Evolutionary conservation across 371 early-diverging fungal species (phyloP).

Genomic region (Phascolomyces articulosus): DNA sequence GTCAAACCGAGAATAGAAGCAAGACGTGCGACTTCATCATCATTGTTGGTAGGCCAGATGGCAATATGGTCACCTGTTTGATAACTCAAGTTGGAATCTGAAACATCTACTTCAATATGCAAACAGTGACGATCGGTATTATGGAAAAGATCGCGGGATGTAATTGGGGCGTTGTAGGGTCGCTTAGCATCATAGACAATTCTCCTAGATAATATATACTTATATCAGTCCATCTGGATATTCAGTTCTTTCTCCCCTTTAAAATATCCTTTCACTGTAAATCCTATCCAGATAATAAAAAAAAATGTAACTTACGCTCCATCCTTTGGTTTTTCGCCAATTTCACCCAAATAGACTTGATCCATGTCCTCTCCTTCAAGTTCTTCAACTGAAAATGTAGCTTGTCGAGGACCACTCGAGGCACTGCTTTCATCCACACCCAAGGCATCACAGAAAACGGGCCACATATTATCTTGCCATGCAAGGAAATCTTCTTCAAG

Average conservation of each 20-base stretch:
- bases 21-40: constrained; percentile 71
- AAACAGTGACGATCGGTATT: constrained; percentile 80
- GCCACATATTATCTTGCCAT: constrained; percentile 91
- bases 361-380: constrained; percentile 38
- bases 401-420: constrained; percentile 38
- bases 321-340: constrained; percentile 48
- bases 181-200: constrained; percentile 78
- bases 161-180: constrained; percentile 75
- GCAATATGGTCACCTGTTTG: constrained; percentile 95
- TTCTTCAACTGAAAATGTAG: constrained; percentile 50
- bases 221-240: no score
- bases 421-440: constrained; percentile 63
- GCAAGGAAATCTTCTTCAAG: constrained; percentile 94
- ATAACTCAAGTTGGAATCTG: constrained; percentile 80
- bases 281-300: neutral
- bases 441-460: constrained; percentile 74
- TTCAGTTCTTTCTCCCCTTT: no score
- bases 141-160: constrained; percentile 69
- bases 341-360: constrained; percentile 64
- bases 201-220: constrained; percentile 13
- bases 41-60: constrained; percentile 88
- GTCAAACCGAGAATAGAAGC: constrained; percentile 67
- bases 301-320: constrained; percentile 33
- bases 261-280: neutral
- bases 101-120: constrained; percentile 91